Evolutionary conservation across 495 filamentous ascomycete species (phyloP).

Genomic region (Parathielavia hyrcaniae): DNA sequence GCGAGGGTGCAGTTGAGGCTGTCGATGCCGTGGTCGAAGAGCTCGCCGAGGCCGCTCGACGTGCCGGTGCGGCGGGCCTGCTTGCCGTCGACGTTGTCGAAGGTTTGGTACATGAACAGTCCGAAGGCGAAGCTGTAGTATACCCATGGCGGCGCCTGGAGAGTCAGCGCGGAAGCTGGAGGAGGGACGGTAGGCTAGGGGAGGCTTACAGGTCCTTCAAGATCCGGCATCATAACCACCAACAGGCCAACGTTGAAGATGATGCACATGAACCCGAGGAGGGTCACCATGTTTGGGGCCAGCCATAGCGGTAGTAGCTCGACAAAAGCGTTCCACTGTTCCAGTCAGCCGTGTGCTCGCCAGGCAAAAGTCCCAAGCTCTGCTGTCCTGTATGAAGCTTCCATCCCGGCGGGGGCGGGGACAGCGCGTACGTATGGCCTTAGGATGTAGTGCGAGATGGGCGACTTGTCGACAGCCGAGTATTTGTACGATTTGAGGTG

Average conservation of each 20-base stretch:
- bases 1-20: slow-evolving; percentile 93
- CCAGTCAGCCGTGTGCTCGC: not conserved
- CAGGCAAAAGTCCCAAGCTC: not conserved
- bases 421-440: slow-evolving; percentile 79
- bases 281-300: slow-evolving; percentile 94
- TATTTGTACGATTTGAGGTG: slow-evolving; percentile 97
- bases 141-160: slow-evolving; percentile 76
- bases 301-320: slow-evolving; percentile 90
- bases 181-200: not conserved
- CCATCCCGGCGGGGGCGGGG: slow-evolving; percentile 13
- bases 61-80: slow-evolving; percentile 92
- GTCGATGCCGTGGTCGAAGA: slow-evolving; percentile 98
- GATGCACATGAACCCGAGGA: slow-evolving; percentile 92
- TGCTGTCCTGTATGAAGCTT: not conserved
- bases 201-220: slow-evolving; percentile 73
- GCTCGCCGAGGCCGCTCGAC: slow-evolving; percentile 87
- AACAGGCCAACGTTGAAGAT: slow-evolving; percentile 76
- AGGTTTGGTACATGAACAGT: slow-evolving; percentile 95
- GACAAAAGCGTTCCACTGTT: slow-evolving; percentile 94
- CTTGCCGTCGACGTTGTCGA: slow-evolving; percentile 98
- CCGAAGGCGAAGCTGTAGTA: slow-evolving; percentile 94
- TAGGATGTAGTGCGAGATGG: slow-evolving; percentile 86
- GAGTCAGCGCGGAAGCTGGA: slow-evolving; percentile 6
- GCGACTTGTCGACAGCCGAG: slow-evolving; percentile 93
- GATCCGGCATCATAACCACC: slow-evolving; percentile 79